phyloP scores from a whole-genome alignment of 148 eudicot genomes.

The Mesembryanthemum crystallinum region DNA sequence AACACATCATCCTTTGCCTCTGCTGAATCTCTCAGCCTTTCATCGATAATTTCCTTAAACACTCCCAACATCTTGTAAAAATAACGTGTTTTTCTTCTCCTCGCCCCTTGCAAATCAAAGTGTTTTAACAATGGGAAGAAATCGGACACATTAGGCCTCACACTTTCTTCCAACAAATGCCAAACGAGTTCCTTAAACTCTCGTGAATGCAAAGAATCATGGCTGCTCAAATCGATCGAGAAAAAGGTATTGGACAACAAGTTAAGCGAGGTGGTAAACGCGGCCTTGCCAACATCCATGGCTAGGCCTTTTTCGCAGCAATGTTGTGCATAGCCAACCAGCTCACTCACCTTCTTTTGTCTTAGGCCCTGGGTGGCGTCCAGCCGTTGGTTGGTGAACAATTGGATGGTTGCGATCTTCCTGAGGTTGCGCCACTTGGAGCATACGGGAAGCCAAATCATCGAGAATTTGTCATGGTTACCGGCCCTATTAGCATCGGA shows the following conservation, averaged over 20 bases:
- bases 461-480: constrained; percentile 19
- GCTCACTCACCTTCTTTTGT: constrained; percentile 26
- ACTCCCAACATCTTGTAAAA: neutral
- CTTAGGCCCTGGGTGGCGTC: constrained; percentile 25
- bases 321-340: constrained; percentile 12
- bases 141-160: constrained; percentile 30
- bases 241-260: constrained; percentile 29
- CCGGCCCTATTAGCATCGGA: neutral
- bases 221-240: constrained; percentile 25
- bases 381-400: constrained; percentile 25
- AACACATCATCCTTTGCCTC: constrained; percentile 24
- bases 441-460: constrained; percentile 17
- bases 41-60: constrained; percentile 28
- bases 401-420: constrained; percentile 20
- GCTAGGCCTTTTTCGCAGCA: constrained; percentile 5
- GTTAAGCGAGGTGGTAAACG: constrained; percentile 25
- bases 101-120: constrained; percentile 27
- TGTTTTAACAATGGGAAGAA: constrained; percentile 18
- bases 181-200: constrained; percentile 29
- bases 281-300: constrained; percentile 33
- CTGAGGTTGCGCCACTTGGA: constrained; percentile 28
- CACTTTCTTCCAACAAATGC: constrained; percentile 15
- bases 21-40: constrained; percentile 6
- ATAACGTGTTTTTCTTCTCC: neutral
- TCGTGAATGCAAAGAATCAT: neutral